These are phyloP conservation scores for Metarhizium humberi DNA, from an alignment of 2,329 filamentous ascomycete genomes.

Conservation along the genomic window DNA sequence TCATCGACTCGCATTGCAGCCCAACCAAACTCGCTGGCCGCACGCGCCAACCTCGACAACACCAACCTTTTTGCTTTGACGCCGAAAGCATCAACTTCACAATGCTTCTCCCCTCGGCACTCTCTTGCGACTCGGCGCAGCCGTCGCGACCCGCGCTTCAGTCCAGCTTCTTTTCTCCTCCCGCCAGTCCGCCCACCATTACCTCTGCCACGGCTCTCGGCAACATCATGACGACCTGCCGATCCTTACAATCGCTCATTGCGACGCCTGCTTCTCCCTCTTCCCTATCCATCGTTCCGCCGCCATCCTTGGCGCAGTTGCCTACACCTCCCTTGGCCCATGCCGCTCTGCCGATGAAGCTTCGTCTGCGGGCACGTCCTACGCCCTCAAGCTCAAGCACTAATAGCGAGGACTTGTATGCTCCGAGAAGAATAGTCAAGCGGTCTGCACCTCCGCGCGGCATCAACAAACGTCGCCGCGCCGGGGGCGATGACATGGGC, in stretches of 20 bases:
- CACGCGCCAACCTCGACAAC: background rate
- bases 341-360: slow-evolving; percentile 40
- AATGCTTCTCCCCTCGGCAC: slow-evolving; percentile 53
- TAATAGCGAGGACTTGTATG: slow-evolving; percentile 20
- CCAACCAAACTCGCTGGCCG: too few relatives aligned
- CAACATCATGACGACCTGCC: slow-evolving; percentile 51
- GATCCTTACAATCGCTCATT: slow-evolving; percentile 51
- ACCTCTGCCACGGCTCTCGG: slow-evolving; percentile 37
- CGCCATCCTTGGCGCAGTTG: slow-evolving; percentile 28
- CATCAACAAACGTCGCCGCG: slow-evolving; percentile 44
- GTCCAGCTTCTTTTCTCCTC: slow-evolving; percentile 48
- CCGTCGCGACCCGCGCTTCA: slow-evolving; percentile 32
- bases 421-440: slow-evolving; percentile 42
- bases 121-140: slow-evolving; percentile 48
- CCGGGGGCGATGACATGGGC: slow-evolving; percentile 35
- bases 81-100: background rate
- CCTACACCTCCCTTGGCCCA: slow-evolving; percentile 48
- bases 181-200: slow-evolving; percentile 42
- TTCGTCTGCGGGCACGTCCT: slow-evolving; percentile 43
- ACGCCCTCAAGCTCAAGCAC: slow-evolving; percentile 10
- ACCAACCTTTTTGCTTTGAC: background rate
- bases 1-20: background rate
- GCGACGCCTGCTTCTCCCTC: slow-evolving; percentile 23
- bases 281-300: slow-evolving; percentile 17
- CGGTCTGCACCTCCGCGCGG: slow-evolving; percentile 36